Evolutionary conservation across 768 basidiomycete genomes (phyloP).

Genomic region (Boletus barrowsii): DNA sequence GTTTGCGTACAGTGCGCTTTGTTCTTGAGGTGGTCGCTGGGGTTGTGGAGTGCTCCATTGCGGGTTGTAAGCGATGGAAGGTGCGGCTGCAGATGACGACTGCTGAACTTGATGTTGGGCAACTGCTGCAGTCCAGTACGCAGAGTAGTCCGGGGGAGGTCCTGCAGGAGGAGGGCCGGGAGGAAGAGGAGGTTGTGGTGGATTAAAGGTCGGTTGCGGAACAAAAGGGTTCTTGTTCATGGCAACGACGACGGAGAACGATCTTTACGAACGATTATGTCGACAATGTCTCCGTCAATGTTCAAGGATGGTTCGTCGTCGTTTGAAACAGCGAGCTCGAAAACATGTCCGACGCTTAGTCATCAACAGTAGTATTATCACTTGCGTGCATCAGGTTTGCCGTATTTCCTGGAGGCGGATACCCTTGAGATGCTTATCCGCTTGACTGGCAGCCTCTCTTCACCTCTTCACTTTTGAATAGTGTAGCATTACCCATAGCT

Average conservation of each 20-base stretch:
- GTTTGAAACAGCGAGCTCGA: constrained; percentile 23
- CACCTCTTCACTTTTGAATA: too few relatives aligned
- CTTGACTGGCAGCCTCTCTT: too few relatives aligned
- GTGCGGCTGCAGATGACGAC: constrained; percentile 34
- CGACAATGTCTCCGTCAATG: constrained; percentile 9
- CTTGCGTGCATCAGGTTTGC: too few relatives aligned
- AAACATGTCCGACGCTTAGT: constrained; percentile 22
- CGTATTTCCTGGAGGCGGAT: too few relatives aligned
- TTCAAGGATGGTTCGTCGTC: constrained; percentile 15
- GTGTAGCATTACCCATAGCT: too few relatives aligned
- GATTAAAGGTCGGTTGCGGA: constrained; percentile 63
- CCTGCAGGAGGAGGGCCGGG: constrained; percentile 77
- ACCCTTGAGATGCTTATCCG: too few relatives aligned
- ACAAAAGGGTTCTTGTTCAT: constrained; percentile 90
- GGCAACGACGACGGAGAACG: not conserved
- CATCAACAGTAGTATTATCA: constrained; percentile 13
- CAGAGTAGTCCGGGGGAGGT: constrained; percentile 71
- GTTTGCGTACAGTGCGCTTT: constrained; percentile 84
- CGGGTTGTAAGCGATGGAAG: constrained; percentile 49
- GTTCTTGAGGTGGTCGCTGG: constrained; percentile 68
- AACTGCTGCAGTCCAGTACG: constrained; percentile 69
- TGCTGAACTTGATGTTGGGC: constrained; percentile 42
- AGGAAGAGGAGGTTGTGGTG: constrained; percentile 74
- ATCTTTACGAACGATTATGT: constrained; percentile 11
- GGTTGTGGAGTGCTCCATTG: constrained; percentile 68